Evolutionary conservation across 805 yeast genomes (phyloP).

Genomic region (Teunomyces atbi): DNA sequence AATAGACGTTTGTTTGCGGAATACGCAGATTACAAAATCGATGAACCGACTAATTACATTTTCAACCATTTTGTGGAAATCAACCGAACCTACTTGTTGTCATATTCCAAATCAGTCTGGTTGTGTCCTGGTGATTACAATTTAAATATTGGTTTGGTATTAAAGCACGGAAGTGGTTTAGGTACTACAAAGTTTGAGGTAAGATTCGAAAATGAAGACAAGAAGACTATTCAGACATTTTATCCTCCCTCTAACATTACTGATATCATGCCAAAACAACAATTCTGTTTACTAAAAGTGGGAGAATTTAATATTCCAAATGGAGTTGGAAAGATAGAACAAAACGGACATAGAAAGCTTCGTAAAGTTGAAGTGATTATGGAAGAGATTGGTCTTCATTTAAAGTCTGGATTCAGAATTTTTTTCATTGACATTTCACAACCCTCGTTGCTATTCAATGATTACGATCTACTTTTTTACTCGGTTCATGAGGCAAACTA

Average conservation of each 20-base stretch:
- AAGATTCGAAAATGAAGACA: slow-evolving; percentile 24
- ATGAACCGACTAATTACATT: slow-evolving; percentile 46
- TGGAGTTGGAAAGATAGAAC: slow-evolving; percentile 2
- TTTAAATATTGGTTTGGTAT: slow-evolving; percentile 49
- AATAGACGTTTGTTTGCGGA: slow-evolving; percentile 56
- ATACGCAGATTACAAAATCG: slow-evolving; percentile 40
- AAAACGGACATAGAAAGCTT: slow-evolving; percentile 18
- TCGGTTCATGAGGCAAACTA: slow-evolving; percentile 41
- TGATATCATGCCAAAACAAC: slow-evolving; percentile 54
- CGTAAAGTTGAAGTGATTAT: slow-evolving; percentile 42
- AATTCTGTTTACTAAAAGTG: slow-evolving; percentile 48
- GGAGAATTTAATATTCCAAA: slow-evolving; percentile 46
- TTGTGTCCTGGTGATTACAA: slow-evolving; percentile 51
- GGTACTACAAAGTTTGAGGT: slow-evolving; percentile 59
- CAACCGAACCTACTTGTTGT: slow-evolving; percentile 48
- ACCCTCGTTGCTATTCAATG: slow-evolving; percentile 40
- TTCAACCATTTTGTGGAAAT: slow-evolving; percentile 47
- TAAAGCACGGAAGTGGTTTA: slow-evolving; percentile 54
- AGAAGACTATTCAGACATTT: slow-evolving; percentile 34
- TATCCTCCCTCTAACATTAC: slow-evolving; percentile 58
- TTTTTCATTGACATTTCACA: slow-evolving; percentile 44
- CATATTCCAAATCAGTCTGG: slow-evolving; percentile 45
- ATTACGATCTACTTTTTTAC: slow-evolving; percentile 42
- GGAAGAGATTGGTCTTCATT: slow-evolving; percentile 56
- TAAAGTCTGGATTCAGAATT: slow-evolving; percentile 52